Percentiles rank a stretch among this genome's conserved stretches.
phyloP scores from a whole-genome alignment of 768 basidiomycete species.

The Amanita phalloides region DNA sequence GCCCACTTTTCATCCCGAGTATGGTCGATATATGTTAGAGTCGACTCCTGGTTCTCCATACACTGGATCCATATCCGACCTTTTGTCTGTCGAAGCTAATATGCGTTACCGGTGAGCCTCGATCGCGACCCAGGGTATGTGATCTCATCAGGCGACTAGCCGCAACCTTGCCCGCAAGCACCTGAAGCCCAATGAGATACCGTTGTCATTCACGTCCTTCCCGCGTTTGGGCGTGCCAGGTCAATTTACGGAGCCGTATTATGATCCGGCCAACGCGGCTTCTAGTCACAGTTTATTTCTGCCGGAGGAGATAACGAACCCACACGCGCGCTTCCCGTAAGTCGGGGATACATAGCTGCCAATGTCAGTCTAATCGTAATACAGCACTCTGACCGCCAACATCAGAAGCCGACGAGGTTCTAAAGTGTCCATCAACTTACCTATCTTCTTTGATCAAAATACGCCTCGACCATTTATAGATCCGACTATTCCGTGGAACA shows the following conservation, averaged over 20 bases:
- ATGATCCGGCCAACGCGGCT: constrained; percentile 58
- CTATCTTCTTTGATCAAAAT: constrained; percentile 78
- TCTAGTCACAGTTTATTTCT: constrained; percentile 93
- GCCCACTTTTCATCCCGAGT: constrained; percentile 95
- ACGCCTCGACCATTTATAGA: constrained; percentile 89
- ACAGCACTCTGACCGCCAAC: constrained; percentile 93
- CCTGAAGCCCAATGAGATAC: constrained; percentile 78
- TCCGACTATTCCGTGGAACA: constrained; percentile 83
- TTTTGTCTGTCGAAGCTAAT: constrained; percentile 84
- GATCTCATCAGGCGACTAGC: constrained; percentile 25
- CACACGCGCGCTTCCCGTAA: constrained; percentile 96
- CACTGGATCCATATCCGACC: constrained; percentile 75
- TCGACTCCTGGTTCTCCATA: constrained; percentile 96
- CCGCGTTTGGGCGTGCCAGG: constrained; percentile 85
- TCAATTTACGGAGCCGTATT: constrained; percentile 87
- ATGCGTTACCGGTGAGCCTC: constrained; percentile 79
- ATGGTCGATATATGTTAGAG: constrained; percentile 98
- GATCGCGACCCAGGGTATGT: neutral
- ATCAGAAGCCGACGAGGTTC: constrained; percentile 85
- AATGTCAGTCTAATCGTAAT: constrained; percentile 5
- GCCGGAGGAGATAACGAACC: constrained; percentile 92
- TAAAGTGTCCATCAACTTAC: constrained; percentile 93
- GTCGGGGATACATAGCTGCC: constrained; percentile 22
- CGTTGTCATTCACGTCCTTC: constrained; percentile 91
- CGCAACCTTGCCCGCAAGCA: constrained; percentile 77